Conservation (phyloP, 1,284 basidiomycete species). For the Wallemia ichthyophaga region DNA sequence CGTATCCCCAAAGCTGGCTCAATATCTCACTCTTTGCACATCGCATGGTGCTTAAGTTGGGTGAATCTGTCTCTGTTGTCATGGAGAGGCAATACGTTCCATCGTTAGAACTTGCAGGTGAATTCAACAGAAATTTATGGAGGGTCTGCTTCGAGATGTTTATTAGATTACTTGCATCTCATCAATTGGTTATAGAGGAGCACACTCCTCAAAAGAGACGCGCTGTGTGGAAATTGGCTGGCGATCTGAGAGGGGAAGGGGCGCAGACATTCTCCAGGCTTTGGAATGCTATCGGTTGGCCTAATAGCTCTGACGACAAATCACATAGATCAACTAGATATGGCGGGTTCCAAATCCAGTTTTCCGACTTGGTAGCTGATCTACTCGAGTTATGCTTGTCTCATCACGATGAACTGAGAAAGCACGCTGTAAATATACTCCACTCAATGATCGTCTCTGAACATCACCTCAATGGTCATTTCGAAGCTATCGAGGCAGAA, state of each 20-base stretch:
- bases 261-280: slow-evolving; percentile 49
- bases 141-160: slow-evolving; percentile 48
- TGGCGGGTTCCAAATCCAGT: slow-evolving; percentile 35
- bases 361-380: slow-evolving; percentile 61
- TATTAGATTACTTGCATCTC: slow-evolving; percentile 54
- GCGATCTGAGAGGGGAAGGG: slow-evolving; percentile 77
- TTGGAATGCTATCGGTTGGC: slow-evolving; percentile 63
- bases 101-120: slow-evolving; percentile 25
- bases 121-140: slow-evolving; percentile 58
- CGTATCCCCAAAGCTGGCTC: slow-evolving; percentile 31
- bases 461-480: slow-evolving; percentile 45
- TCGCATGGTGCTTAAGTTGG: slow-evolving; percentile 59
- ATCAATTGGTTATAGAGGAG: slow-evolving; percentile 76
- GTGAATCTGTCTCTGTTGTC: slow-evolving; percentile 46
- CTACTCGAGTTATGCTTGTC: slow-evolving; percentile 79
- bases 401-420: slow-evolving; percentile 71
- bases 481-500: slow-evolving; percentile 61
- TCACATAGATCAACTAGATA: background rate
- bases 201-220: slow-evolving; percentile 74
- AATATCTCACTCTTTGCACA: slow-evolving; percentile 74
- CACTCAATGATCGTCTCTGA: slow-evolving; percentile 92
- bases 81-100: slow-evolving; percentile 61
- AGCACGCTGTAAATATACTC: slow-evolving; percentile 66
- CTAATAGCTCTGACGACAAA: slow-evolving; percentile 2
- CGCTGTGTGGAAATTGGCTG: slow-evolving; percentile 79